A percentile compares a stretch with the other conserved stretches of the same genome.
Evolutionary conservation across 352 stramenopile genomes (phyloP).

Genomic region (Phytophthora macrochlamydospora): DNA sequence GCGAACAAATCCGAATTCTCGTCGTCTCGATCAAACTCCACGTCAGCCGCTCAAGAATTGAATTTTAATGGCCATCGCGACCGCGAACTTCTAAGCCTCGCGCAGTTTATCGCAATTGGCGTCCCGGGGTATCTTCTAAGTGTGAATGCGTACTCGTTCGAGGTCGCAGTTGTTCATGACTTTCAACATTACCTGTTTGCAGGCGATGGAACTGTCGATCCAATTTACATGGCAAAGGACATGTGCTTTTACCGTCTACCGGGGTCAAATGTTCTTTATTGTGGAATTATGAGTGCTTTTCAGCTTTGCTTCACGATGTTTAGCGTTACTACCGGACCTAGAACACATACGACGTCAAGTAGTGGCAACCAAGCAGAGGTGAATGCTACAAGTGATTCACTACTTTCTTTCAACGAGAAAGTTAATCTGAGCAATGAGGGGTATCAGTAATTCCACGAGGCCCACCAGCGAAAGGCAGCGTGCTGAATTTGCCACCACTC

Average conservation of each 20-base stretch:
- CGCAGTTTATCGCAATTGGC: slow-evolving; percentile 63
- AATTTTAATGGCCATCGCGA: slow-evolving; percentile 60
- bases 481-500: slow-evolving; percentile 60
- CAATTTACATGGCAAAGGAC: slow-evolving; percentile 60
- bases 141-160: slow-evolving; percentile 75
- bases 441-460: slow-evolving; percentile 57
- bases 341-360: neutral
- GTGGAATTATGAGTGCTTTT: slow-evolving; percentile 69
- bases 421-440: slow-evolving; percentile 9
- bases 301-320: slow-evolving; percentile 66
- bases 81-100: slow-evolving; percentile 48
- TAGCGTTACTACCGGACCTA: neutral
- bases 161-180: slow-evolving; percentile 58
- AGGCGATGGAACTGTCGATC: slow-evolving; percentile 7
- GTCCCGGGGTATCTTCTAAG: slow-evolving; percentile 52
- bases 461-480: slow-evolving; percentile 52
- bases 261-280: slow-evolving; percentile 26
- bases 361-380: slow-evolving; percentile 25
- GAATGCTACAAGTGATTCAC: neutral
- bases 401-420: slow-evolving; percentile 1
- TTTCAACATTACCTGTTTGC: slow-evolving; percentile 38
- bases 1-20: slow-evolving; percentile 10
- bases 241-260: slow-evolving; percentile 47
- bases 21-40: neutral
- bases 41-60: slow-evolving; percentile 1